Evolutionary conservation across 257 asterid genomes (phyloP), one percentile per base, ranked within the genome.

Genomic region (Phtheirospermum japonicum): DNA sequence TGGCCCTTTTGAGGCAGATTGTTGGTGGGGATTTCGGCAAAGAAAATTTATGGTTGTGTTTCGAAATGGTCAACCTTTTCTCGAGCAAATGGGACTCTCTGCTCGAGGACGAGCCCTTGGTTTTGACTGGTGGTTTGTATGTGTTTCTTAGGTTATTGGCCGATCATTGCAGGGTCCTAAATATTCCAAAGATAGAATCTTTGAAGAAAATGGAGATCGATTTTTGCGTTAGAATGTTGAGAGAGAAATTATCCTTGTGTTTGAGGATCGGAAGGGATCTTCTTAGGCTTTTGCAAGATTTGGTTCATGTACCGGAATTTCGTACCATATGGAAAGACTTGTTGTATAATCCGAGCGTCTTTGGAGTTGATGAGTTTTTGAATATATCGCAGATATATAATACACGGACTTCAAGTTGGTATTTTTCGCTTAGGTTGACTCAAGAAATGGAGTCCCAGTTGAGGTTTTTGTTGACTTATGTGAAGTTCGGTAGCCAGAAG

Each of bases 391-490:
- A 77, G 76, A 63, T 84, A 40, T 84, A 89, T 51, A 55, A 58
- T 39, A 33, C 65, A 9, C 64, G 78, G 56, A 89, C 97, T 59
- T 69, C 94, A 6, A 78, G 70, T 60, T 69, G 74, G 76, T 89
- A 86, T 61, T 81, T 86, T 80, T 70, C 73, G 71, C 95, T 89
- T 58, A 75, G 92, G 65, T 58, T 89, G 58, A 83, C 86, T 68
- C 97, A 94, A 18, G 94, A 86, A 72, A 89, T 86, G 94, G 97
- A 89, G 72, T 75, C 83, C 4, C 88, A n/a, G n/a, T n/a, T n/a
- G n/a, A n/a, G n/a, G n/a, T n/a, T n/a, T n/a, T n/a, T n/a, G n/a
- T n/a, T n/a, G n/a, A n/a, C n/a, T n/a, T n/a, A n/a, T n/a, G n/a
- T n/a, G n/a, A n/a, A n/a, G n/a, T n/a, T n/a, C n/a, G n/a, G n/a